Percentiles rank a stretch among this genome's conserved stretches.
These are phyloP conservation scores for Candida boleticola DNA, from an alignment of 805 yeast species.

Conservation along the genomic window DNA sequence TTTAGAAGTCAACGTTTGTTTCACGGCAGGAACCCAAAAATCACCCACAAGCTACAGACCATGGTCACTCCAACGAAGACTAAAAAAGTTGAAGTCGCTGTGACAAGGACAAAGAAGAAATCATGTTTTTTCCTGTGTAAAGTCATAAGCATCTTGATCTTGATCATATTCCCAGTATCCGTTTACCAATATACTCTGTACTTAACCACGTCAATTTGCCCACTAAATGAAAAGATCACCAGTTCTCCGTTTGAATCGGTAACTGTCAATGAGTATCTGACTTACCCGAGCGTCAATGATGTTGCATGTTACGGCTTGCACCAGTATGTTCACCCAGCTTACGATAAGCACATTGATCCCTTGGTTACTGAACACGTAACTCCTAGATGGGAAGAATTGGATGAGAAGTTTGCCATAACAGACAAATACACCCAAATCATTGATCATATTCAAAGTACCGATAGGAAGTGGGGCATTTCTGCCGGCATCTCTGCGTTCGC, in stretches of 20 bases:
- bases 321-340: background rate
- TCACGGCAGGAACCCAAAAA: no score
- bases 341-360: background rate
- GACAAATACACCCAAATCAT: background rate
- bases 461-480: background rate
- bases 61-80: no score
- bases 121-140: background rate
- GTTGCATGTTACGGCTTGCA: slow-evolving; percentile 4
- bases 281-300: slow-evolving; percentile 2
- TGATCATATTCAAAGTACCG: background rate
- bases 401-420: background rate
- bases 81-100: no score
- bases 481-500: background rate
- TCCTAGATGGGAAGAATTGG: slow-evolving; percentile 1
- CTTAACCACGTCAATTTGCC: background rate
- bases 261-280: background rate
- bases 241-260: background rate
- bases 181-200: background rate
- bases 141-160: background rate
- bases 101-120: no score
- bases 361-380: background rate
- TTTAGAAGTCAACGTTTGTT: no score
- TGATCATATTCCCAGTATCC: background rate
- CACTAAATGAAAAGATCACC: background rate
- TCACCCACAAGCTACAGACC: no score